Evolutionary conservation across 306 rosid species (phyloP).

Genomic region (Prosopis cineraria): DNA sequence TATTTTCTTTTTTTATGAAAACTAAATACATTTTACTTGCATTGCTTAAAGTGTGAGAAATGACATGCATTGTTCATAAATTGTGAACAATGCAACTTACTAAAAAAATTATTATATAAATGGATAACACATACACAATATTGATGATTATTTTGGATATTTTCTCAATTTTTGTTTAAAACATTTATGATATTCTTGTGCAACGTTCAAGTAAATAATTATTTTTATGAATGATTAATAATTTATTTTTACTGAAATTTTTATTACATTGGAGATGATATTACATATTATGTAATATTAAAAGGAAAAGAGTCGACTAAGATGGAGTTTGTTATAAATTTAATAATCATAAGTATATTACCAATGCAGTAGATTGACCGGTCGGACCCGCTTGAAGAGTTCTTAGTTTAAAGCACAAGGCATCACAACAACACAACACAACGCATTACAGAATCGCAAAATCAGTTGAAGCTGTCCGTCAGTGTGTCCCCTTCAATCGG

Average conservation of each 20-base stretch:
- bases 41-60: neutral
- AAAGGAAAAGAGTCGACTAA: neutral
- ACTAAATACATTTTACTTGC: neutral
- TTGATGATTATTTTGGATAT: no score
- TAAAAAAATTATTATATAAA: no score
- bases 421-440: neutral
- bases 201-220: neutral
- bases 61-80: no score
- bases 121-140: neutral
- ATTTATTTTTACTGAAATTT: neutral
- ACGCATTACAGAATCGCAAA: neutral
- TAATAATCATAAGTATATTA: neutral
- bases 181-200: no score
- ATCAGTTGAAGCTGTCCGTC: neutral
- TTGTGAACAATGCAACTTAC: no score
- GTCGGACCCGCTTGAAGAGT: constrained; percentile 39
- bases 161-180: no score
- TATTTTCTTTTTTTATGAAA: no score
- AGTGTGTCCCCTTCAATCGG: constrained; percentile 2
- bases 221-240: neutral
- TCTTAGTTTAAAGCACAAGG: constrained; percentile 50
- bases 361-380: neutral
- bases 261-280: neutral
- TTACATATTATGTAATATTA: neutral
- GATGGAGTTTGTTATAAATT: neutral